These are phyloP conservation scores for Podospora didyma DNA, from an alignment of 495 filamentous ascomycete genomes.

Conservation along the genomic window DNA sequence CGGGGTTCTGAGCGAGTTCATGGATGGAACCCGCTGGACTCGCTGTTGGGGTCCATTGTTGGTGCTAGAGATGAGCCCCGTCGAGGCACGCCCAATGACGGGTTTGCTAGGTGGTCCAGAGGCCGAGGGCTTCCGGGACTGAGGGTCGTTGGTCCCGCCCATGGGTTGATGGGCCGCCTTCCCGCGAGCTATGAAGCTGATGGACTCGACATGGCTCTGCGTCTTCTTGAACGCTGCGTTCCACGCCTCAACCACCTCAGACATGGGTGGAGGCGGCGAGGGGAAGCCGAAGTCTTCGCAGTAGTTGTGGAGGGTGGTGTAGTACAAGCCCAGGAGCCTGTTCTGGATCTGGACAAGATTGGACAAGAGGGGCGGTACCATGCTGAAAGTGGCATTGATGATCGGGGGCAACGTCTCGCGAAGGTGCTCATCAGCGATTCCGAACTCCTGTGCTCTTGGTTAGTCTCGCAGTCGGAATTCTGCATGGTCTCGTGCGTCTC, in stretches of 20 bases:
- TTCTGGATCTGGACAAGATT: conserved; percentile 80
- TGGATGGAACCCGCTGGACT: conserved; percentile 36
- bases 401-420: conserved; percentile 71
- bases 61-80: conserved; percentile 31
- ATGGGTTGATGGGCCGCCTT: conserved; percentile 68
- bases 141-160: conserved; percentile 25
- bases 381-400: conserved; percentile 66
- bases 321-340: conserved; percentile 75
- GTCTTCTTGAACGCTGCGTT: conserved; percentile 59
- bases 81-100: conserved; percentile 27
- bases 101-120: conserved; percentile 2
- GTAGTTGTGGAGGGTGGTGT: conserved; percentile 78
- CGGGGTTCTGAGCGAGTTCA: conserved; percentile 14
- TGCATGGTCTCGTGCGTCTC: too few species aligned
- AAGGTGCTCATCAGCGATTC: conserved; percentile 76
- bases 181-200: conserved; percentile 65
- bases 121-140: conserved; percentile 5
- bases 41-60: conserved; percentile 25
- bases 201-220: conserved; percentile 68
- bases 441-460: conserved; percentile 61
- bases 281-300: conserved; percentile 68
- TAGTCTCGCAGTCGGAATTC: conserved; percentile 5
- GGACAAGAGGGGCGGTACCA: conserved; percentile 72
- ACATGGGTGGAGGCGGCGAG: conserved; percentile 69
- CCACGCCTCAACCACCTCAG: conserved; percentile 69